These are phyloP conservation scores for Arthrobotrys conoides DNA, from an alignment of 2,329 filamentous ascomycete species.

Conservation along the genomic window DNA sequence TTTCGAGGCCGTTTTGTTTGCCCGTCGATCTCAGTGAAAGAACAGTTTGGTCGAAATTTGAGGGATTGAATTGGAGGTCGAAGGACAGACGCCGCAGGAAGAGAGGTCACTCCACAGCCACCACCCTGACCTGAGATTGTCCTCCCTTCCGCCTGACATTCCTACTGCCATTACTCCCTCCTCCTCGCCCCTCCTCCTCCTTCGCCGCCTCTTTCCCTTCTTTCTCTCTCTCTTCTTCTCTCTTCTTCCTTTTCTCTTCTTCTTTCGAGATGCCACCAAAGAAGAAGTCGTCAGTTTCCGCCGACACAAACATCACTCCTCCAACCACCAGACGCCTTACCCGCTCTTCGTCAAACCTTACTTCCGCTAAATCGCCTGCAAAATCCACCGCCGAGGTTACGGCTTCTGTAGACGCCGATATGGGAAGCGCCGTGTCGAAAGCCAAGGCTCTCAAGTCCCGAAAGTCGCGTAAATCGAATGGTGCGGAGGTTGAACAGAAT, in stretches of 20 bases:
- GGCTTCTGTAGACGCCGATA: slow-evolving; percentile 35
- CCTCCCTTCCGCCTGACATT: slow-evolving; percentile 16
- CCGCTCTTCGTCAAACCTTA: slow-evolving; percentile 12
- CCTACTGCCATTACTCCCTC: slow-evolving; percentile 14
- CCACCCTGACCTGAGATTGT: slow-evolving; percentile 31
- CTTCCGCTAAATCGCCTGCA: slow-evolving; percentile 18
- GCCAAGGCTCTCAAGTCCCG: slow-evolving; percentile 44
- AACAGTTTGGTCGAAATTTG: not conserved
- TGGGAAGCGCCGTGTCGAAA: slow-evolving; percentile 54
- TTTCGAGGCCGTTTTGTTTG: not conserved
- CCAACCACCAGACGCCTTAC: slow-evolving; percentile 43
- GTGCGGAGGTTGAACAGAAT: slow-evolving; percentile 21
- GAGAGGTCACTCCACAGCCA: slow-evolving; percentile 39
- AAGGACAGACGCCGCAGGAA: not conserved
- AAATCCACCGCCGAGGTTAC: slow-evolving; percentile 5
- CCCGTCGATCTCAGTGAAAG: not conserved
- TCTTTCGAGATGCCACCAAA: slow-evolving; percentile 55
- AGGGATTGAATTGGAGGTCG: not conserved
- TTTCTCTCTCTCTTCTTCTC: not conserved
- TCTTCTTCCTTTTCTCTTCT: not conserved
- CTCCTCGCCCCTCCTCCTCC: slow-evolving; percentile 18
- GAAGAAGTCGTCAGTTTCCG: slow-evolving; percentile 44
- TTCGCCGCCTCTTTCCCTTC: not conserved
- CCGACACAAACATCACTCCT: slow-evolving; percentile 27
- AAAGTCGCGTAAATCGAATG: slow-evolving; percentile 52